Percentiles rank a stretch among this genome's conserved stretches.
Evolutionary conservation across 768 basidiomycete species (phyloP).

Genomic region (Cystofilobasidium macerans): DNA sequence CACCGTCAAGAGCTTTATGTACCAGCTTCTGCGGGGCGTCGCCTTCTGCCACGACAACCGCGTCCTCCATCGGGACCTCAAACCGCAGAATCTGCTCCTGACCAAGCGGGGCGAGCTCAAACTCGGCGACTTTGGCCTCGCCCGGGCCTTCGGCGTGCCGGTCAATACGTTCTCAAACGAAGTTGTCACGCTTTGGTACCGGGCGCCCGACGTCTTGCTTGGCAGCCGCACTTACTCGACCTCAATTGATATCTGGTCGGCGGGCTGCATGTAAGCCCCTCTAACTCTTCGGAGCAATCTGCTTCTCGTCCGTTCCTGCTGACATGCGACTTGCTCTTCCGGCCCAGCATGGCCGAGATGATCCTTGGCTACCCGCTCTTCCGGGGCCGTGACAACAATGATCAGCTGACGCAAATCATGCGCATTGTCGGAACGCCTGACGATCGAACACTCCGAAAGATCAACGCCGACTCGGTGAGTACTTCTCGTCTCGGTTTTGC

Average conservation of each 20-base stretch:
- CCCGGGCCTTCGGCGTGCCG: slow-evolving; percentile 93
- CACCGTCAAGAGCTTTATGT: slow-evolving; percentile 92
- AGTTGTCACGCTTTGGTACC: slow-evolving; percentile 95
- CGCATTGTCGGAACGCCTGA: slow-evolving; percentile 90
- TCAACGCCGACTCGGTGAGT: slow-evolving; percentile 75
- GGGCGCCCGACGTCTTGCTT: slow-evolving; percentile 92
- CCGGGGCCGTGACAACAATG: slow-evolving; percentile 90
- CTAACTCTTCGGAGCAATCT: too few species aligned
- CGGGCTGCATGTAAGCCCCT: slow-evolving; percentile 65
- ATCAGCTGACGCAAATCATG: slow-evolving; percentile 97
- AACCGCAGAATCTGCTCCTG: slow-evolving; percentile 96
- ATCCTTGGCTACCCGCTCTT: slow-evolving; percentile 94
- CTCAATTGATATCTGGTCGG: slow-evolving; percentile 97
- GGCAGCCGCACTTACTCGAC: slow-evolving; percentile 96
- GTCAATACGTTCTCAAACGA: slow-evolving; percentile 99
- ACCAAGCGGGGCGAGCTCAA: slow-evolving; percentile 95
- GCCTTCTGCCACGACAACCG: slow-evolving; percentile 98
- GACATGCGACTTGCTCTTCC: not conserved
- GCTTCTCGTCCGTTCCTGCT: not conserved
- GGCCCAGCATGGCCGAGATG: slow-evolving; percentile 79
- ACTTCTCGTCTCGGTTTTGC: not conserved
- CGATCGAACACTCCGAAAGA: slow-evolving; percentile 75
- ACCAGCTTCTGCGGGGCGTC: slow-evolving; percentile 79
- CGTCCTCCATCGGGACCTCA: slow-evolving; percentile 92
- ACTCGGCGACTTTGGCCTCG: slow-evolving; percentile 93